phyloP scores from a whole-genome alignment of 129 eudicot genomes.

The Helichrysum umbraculigerum region DNA sequence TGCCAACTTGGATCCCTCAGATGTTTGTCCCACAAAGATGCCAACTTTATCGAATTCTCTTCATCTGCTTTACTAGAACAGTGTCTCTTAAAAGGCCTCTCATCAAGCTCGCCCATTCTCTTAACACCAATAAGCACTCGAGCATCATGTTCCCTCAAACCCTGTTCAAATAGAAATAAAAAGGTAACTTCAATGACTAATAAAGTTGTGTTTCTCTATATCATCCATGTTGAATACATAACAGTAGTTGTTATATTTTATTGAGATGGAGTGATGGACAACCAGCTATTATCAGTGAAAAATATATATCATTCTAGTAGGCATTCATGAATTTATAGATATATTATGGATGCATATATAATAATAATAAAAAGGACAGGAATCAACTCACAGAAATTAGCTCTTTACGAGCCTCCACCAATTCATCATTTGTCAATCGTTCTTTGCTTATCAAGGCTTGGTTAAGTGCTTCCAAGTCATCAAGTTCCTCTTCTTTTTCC shows the following conservation, averaged over 20 bases:
- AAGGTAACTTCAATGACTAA: background rate
- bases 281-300: no score
- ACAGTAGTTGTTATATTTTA: background rate
- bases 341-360: background rate
- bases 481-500: constrained; percentile 62
- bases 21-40: constrained; percentile 48
- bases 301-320: background rate
- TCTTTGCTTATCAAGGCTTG: constrained; percentile 57
- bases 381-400: constrained; percentile 47
- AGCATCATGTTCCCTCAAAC: constrained; percentile 23
- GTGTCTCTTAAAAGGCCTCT: constrained; percentile 46
- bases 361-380: background rate
- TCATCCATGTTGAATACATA: background rate
- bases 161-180: constrained; percentile 32
- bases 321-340: background rate
- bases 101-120: constrained; percentile 75
- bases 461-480: constrained; percentile 42
- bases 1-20: constrained; percentile 82
- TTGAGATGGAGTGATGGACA: background rate
- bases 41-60: constrained; percentile 39
- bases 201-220: background rate
- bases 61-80: constrained; percentile 31
- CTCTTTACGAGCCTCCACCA: constrained; percentile 74
- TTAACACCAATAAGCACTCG: constrained; percentile 47
- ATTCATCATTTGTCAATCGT: constrained; percentile 51